Conservation (phyloP, 2,329 filamentous ascomycete species). For the Dothideomycetes sp. region DNA sequence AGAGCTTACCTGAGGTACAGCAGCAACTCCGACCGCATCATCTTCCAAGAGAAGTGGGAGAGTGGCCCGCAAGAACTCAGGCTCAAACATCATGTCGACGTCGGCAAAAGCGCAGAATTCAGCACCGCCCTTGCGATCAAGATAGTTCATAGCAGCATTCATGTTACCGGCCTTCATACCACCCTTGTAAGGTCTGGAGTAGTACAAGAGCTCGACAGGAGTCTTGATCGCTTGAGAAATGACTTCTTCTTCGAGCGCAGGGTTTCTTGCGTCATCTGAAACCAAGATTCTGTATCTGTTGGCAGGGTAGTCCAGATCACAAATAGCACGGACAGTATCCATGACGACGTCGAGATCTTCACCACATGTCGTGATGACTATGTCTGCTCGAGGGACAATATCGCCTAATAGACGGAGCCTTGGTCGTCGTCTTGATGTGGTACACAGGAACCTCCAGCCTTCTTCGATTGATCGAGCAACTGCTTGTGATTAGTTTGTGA, state of each 20-base stretch:
- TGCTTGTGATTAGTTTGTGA: not conserved
- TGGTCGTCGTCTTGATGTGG: not conserved
- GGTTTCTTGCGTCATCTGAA: conserved; percentile 32
- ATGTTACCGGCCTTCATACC: conserved; percentile 12
- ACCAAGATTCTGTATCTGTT: conserved; percentile 30
- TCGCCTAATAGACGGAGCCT: conserved; percentile 1
- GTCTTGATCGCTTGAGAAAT: conserved; percentile 27
- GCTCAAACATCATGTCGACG: conserved; percentile 55
- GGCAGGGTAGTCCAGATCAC: conserved; percentile 32
- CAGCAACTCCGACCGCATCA: conserved; percentile 47
- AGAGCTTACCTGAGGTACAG: conserved; percentile 34
- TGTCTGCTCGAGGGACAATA: conserved; percentile 26
- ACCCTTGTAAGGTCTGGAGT: conserved; percentile 36
- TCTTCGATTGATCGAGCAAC: conserved; percentile 5
- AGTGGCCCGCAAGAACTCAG: conserved; percentile 49
- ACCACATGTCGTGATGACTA: conserved; percentile 37
- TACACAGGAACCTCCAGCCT: conserved; percentile 6
- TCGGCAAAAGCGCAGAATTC: conserved; percentile 9
- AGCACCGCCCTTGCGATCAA: conserved; percentile 2
- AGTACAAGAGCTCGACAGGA: conserved; percentile 29
- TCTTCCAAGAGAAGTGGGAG: conserved; percentile 50
- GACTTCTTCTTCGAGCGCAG: conserved; percentile 27
- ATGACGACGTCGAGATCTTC: conserved; percentile 35
- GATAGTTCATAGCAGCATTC: conserved; percentile 9
- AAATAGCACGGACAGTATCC: conserved; percentile 31